A percentile compares a stretch with the other conserved stretches of the same genome.
phyloP scores from a whole-genome alignment of 2,329 filamentous ascomycete species.

The Microdochium nivale region DNA sequence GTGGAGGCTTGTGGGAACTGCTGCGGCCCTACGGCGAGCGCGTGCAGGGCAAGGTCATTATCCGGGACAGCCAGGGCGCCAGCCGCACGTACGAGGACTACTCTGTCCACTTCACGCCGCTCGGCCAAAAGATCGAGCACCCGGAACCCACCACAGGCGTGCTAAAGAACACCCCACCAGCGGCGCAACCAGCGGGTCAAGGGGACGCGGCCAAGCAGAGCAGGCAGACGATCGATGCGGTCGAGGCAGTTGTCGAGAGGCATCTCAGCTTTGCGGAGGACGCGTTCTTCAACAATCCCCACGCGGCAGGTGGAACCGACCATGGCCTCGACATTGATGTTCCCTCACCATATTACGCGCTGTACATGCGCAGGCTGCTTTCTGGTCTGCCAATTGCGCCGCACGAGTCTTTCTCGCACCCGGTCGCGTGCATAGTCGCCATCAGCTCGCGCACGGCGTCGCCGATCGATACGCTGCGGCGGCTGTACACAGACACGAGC shows the following conservation, averaged over 20 bases:
- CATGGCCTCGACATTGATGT: conserved; percentile 36
- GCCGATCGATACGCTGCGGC: conserved; percentile 80
- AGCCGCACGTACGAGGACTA: conserved; percentile 84
- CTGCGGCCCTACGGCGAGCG: conserved; percentile 86
- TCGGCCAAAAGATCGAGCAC: conserved; percentile 50
- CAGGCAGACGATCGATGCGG: conserved; percentile 33
- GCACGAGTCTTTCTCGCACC: conserved; percentile 91
- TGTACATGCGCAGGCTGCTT: conserved; percentile 77
- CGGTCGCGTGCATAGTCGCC: conserved; percentile 87
- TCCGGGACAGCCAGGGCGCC: conserved; percentile 81
- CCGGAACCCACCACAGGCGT: conserved; percentile 31
- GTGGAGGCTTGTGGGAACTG: conserved; percentile 73
- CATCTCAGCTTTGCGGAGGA: conserved; percentile 71
- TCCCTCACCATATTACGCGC: conserved; percentile 71
- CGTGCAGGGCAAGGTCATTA: conserved; percentile 78
- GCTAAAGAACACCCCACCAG: conserved; percentile 16
- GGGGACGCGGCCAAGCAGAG: conserved; percentile 18
- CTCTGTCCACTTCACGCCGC: conserved; percentile 72
- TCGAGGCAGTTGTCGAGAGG: conserved; percentile 72
- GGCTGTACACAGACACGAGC: conserved; percentile 77
- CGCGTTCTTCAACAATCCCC: conserved; percentile 31
- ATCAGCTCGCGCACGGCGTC: conserved; percentile 81
- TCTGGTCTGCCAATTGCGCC: conserved; percentile 70
- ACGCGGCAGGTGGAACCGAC: conserved; percentile 27
- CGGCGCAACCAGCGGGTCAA: not conserved